Conservation (phyloP, 345 rosid species). For the Eucalyptus caleyi region DNA sequence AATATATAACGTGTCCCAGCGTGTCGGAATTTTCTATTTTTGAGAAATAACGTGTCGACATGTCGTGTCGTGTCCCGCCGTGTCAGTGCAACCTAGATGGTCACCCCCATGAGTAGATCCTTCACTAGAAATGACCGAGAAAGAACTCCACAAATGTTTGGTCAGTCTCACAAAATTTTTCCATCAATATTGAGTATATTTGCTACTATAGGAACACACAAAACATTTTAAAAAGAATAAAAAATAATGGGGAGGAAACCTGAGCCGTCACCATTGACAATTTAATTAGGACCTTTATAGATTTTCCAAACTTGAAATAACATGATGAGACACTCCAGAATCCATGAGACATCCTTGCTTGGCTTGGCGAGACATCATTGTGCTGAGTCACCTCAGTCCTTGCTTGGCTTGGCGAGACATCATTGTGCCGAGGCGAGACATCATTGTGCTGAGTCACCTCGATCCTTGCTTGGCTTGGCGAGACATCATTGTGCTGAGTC, state of each 20-base stretch:
- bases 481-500: not conserved
- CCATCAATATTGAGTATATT: not conserved
- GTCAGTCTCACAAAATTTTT: not conserved
- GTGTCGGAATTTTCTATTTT: too few species aligned
- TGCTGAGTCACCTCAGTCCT: not conserved
- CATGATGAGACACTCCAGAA: not conserved
- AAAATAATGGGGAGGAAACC: not conserved
- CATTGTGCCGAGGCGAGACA: not conserved
- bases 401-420: not conserved
- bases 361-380: not conserved
- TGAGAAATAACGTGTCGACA: too few species aligned
- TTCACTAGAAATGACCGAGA: not conserved
- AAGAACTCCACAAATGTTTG: not conserved
- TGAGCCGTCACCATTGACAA: not conserved
- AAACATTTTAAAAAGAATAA: not conserved
- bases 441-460: not conserved
- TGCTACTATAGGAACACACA: not conserved
- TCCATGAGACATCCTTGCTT: not conserved
- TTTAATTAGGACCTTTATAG: not conserved
- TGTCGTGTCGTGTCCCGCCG: too few species aligned
- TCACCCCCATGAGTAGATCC: not conserved
- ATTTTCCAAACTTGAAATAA: not conserved
- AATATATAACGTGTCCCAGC: too few species aligned
- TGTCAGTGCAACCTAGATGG: too few species aligned
- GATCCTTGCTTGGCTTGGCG: not conserved